These are phyloP conservation scores for Parietaria judaica DNA, from an alignment of 306 rosid species.

Conservation along the genomic window DNA sequence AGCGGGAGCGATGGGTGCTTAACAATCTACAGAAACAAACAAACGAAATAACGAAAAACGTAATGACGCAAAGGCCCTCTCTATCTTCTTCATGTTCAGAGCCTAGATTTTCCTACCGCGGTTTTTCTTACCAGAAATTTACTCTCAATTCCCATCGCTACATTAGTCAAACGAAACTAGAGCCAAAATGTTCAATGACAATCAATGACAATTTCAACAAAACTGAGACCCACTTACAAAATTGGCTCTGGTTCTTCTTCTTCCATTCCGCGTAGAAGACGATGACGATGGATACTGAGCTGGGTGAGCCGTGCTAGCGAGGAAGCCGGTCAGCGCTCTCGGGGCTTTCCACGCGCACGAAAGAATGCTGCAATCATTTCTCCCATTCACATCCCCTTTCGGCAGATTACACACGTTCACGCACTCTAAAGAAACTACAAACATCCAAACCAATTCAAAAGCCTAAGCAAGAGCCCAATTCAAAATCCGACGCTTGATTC, in stretches of 20 bases:
- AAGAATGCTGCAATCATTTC: constrained; percentile 65
- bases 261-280: constrained; percentile 32
- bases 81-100: too few species aligned
- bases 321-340: constrained; percentile 83
- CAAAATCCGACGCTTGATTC: constrained; percentile 3
- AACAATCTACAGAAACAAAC: too few species aligned
- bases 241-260: constrained; percentile 62
- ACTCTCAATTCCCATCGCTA: not conserved
- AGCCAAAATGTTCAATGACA: too few species aligned
- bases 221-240: constrained; percentile 52
- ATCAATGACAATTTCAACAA: not conserved
- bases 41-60: too few species aligned
- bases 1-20: too few species aligned
- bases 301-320: constrained; percentile 80
- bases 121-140: not conserved
- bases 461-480: constrained; percentile 14
- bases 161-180: too few species aligned
- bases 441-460: constrained; percentile 18
- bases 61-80: too few species aligned
- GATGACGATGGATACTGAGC: constrained; percentile 36
- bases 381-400: constrained; percentile 76
- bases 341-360: constrained; percentile 96
- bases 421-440: constrained; percentile 88
- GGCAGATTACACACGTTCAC: constrained; percentile 67
- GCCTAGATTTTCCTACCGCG: too few species aligned